Percentiles rank a stretch among this genome's conserved stretches.
These are phyloP conservation scores for Lepiota brunneoincarnata DNA, from an alignment of 768 basidiomycete genomes.

Conservation along the genomic window DNA sequence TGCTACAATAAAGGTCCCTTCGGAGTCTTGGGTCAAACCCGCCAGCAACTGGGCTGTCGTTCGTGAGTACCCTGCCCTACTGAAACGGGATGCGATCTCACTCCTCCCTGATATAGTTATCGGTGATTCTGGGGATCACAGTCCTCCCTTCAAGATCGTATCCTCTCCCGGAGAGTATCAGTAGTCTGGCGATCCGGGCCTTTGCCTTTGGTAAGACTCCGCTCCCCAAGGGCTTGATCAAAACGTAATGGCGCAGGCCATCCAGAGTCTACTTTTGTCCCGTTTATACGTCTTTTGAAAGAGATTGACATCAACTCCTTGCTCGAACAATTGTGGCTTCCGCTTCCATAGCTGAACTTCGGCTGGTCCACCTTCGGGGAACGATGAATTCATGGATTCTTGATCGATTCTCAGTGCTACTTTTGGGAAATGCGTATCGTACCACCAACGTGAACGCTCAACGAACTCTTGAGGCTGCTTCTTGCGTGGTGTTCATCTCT, in stretches of 20 bases:
- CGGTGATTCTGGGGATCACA: constrained; percentile 58
- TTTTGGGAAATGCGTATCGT: neutral
- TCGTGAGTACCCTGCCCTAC: constrained; percentile 33
- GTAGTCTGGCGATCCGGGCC: neutral
- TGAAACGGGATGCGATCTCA: neutral
- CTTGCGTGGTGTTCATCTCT: neutral
- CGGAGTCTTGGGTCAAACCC: constrained; percentile 20
- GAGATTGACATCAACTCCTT: too few species aligned
- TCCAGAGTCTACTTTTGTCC: neutral
- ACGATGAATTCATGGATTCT: neutral
- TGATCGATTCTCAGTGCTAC: neutral
- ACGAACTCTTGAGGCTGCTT: neutral
- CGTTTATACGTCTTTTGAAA: neutral
- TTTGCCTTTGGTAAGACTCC: neutral
- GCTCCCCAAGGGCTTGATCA: neutral
- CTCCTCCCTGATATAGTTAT: constrained; percentile 33
- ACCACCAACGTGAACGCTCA: neutral
- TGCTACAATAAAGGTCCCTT: constrained; percentile 42
- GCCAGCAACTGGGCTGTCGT: constrained; percentile 46
- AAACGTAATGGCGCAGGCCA: neutral
- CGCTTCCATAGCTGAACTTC: neutral
- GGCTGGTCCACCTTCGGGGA: neutral
- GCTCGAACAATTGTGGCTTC: neutral
- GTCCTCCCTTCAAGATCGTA: constrained; percentile 45
- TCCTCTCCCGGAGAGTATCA: constrained; percentile 5